Base-by-base conservation (phyloP, 225 moss, liverwort and hornwort species). In the Lunularia cruciata region DNA sequence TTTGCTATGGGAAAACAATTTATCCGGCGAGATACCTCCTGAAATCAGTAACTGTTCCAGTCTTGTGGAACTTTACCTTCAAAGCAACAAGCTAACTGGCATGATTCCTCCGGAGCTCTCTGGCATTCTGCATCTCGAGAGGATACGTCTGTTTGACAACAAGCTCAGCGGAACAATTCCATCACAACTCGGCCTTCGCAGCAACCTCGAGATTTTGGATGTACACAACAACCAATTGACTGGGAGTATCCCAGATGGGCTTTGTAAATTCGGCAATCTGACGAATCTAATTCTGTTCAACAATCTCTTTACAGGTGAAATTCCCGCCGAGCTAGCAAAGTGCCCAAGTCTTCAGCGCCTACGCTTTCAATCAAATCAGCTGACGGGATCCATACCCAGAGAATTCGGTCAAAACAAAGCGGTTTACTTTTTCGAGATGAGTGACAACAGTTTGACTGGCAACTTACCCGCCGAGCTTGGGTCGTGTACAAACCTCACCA, bases 391-490 rank as follows among this genome's bases (percentile, higher is more conserved):
- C 16, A 79, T 88, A 67, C 81, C 88, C 28, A 75, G 71, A 6
- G 66, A 82, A 40, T 76, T 88, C 4, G 86, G 88, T 39, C 77
- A 81, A 9, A 62, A 81, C 45, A 68, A 31, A 22, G 69, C 35
- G 25, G 38, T 86, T 32, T 40, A 47, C 27, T 78, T 72, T 49
- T 71, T 86, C 39, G 79, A 86, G 34, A 25, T 80, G 20, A 68
- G 67, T 34, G 67, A 75, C 71, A 91, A 91, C 33, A 22, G 59
- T 13, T 35, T 91, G 6, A 76, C 83, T 13, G 88, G 88, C 36
- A 66, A 23, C 9, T 63, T 88, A 47, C 90, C 88, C 26, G 23
- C 54, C 10, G 81, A 84, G 67, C 78, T 90, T 26, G 77, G 70
- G 8, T 66, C 70, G 42, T 84, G 86, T 18, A 63, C 47, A 10